Conservation (phyloP, 495 filamentous ascomycete species). For the Darksidea phi region DNA sequence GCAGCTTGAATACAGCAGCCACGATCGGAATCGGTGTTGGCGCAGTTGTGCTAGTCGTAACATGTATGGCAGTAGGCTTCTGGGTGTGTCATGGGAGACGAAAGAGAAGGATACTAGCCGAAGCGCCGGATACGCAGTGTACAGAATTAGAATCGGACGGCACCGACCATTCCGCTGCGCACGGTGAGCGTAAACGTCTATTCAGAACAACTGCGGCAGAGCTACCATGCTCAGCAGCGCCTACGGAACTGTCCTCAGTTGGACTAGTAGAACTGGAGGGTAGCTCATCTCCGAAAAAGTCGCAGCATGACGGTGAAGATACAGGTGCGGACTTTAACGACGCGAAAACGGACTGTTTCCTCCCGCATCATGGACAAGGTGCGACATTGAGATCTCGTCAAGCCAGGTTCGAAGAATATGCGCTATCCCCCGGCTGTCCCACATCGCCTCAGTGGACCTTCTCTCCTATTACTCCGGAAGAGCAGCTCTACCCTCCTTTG, state of each 20-base stretch:
- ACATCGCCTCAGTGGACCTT: too few relatives aligned
- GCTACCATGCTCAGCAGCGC: neutral
- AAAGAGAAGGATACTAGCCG: neutral
- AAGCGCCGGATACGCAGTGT: neutral
- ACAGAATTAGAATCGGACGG: neutral
- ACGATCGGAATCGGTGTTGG: conserved; percentile 19
- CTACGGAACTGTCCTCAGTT: conserved; percentile 11
- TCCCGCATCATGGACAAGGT: too few relatives aligned
- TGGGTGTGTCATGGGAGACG: conserved; percentile 16
- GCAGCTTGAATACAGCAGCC: conserved; percentile 3
- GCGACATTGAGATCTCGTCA: too few relatives aligned
- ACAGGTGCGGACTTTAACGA: too few relatives aligned
- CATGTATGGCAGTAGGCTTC: conserved; percentile 3
- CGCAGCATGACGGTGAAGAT: neutral
- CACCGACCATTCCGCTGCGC: neutral
- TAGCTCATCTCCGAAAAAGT: neutral
- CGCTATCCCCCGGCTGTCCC: too few relatives aligned
- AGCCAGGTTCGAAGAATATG: too few relatives aligned
- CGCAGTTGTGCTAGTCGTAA: conserved; percentile 5
- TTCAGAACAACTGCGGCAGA: conserved; percentile 1
- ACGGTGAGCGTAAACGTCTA: conserved; percentile 9
- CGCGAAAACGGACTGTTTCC: too few relatives aligned
- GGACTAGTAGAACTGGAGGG: conserved; percentile 27
- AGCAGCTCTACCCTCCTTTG: too few relatives aligned
- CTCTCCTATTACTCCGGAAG: too few relatives aligned